Conservation (phyloP, 78 protist genomes). For the Pigoraptor vietnamica region DNA sequence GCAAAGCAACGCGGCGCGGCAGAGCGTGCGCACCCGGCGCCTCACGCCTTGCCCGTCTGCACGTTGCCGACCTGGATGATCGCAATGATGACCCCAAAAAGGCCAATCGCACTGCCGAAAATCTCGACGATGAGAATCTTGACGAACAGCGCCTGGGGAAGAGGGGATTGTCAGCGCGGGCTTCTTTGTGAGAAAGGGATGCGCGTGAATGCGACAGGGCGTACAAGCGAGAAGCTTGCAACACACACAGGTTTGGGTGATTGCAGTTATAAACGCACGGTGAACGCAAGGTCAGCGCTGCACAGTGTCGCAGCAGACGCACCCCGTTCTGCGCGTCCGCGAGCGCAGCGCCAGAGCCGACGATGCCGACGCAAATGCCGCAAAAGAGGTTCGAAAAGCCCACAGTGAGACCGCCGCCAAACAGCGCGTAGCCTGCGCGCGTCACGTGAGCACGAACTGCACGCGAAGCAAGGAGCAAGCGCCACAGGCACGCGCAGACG, state of each 20-base stretch:
- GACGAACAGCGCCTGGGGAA: constrained; percentile 73
- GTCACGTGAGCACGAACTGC: neutral
- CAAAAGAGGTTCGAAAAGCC: constrained; percentile 82
- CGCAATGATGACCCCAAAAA: constrained; percentile 91
- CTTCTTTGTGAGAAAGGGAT: too few species aligned
- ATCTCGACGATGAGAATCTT: constrained; percentile 91
- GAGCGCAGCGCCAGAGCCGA: constrained; percentile 86
- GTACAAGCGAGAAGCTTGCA: too few species aligned
- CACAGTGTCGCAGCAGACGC: too few species aligned
- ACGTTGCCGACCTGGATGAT: constrained; percentile 61
- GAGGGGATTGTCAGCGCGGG: too few species aligned
- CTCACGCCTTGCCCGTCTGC: neutral
- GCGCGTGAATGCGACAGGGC: too few species aligned
- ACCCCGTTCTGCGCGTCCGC: constrained; percentile 92
- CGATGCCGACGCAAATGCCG: constrained; percentile 60
- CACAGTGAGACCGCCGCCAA: constrained; percentile 83
- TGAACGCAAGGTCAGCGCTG: too few species aligned
- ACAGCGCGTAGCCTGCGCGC: constrained; percentile 43
- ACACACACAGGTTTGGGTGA: too few species aligned
- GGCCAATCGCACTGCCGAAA: constrained; percentile 91
- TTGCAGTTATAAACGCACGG: too few species aligned
- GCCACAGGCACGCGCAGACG: too few species aligned
- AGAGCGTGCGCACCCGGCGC: too few species aligned
- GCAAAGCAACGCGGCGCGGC: too few species aligned
- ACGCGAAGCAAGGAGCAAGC: too few species aligned